Percentiles rank a stretch among this genome's conserved stretches.
phyloP scores from a whole-genome alignment of 768 basidiomycete genomes.

The Termitomyces sp. region DNA sequence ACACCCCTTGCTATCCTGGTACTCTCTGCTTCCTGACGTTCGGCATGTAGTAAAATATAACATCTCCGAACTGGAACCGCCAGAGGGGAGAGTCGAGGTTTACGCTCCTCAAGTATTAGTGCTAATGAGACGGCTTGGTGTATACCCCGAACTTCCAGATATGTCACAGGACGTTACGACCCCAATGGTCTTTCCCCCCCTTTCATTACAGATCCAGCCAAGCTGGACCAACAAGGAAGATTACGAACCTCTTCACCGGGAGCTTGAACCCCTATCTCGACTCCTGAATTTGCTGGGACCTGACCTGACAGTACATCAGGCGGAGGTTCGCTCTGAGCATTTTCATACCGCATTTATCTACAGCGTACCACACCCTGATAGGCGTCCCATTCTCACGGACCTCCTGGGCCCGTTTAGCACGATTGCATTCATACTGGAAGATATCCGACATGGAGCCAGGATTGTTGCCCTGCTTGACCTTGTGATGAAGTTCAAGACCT shows the following conservation, averaged over 20 bases:
- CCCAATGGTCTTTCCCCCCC: neutral
- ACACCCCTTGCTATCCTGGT: neutral
- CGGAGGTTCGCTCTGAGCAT: neutral
- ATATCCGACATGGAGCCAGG: neutral
- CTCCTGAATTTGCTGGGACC: neutral
- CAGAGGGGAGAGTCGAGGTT: neutral
- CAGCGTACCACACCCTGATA: neutral
- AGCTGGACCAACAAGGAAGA: neutral
- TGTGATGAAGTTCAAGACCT: conserved; percentile 2
- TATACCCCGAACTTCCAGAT: neutral
- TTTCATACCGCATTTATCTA: neutral
- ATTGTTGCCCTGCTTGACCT: neutral
- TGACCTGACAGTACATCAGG: neutral
- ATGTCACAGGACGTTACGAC: neutral
- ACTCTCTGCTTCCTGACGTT: conserved; percentile 1
- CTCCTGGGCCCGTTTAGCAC: conserved; percentile 1
- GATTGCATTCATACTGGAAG: conserved; percentile 1
- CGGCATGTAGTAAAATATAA: neutral
- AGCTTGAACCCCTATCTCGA: conserved; percentile 3
- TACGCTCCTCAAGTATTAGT: conserved; percentile 3
- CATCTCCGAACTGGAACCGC: neutral
- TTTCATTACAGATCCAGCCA: neutral
- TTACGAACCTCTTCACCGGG: neutral
- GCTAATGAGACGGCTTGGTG: conserved; percentile 1
- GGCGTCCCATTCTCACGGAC: neutral